A percentile compares a stretch with the other conserved stretches of the same genome.
Evolutionary conservation across 345 rosid species (phyloP).

Genomic region (Eucalyptus regnans): DNA sequence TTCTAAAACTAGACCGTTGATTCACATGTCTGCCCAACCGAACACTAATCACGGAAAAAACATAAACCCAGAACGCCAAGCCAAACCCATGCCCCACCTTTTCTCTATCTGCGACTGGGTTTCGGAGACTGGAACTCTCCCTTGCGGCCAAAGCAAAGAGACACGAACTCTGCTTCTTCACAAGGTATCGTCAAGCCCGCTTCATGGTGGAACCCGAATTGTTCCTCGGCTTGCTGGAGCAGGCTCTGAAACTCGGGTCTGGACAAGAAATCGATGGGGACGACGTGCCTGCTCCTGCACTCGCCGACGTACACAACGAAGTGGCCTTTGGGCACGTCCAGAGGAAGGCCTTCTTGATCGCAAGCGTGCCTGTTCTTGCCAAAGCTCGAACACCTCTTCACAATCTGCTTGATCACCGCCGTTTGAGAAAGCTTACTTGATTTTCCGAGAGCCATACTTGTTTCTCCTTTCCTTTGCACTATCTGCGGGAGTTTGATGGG

Average conservation of each 20-base stretch:
- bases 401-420: slow-evolving; percentile 23
- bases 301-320: slow-evolving; percentile 40
- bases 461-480: neutral
- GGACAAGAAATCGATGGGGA: slow-evolving; percentile 17
- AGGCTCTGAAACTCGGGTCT: slow-evolving; percentile 30
- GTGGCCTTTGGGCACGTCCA: slow-evolving; percentile 37
- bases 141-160: slow-evolving; percentile 10
- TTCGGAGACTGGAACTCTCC: neutral
- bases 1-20: neutral
- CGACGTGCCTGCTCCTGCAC: slow-evolving; percentile 19
- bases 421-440: slow-evolving; percentile 20
- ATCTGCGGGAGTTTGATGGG: neutral
- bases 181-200: slow-evolving; percentile 38
- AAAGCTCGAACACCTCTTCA: slow-evolving; percentile 29
- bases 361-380: slow-evolving; percentile 11
- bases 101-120: neutral
- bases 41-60: neutral
- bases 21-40: neutral
- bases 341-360: neutral
- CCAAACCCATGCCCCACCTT: neutral
- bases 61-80: neutral
- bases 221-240: slow-evolving; percentile 31
- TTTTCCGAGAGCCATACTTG: neutral
- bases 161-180: slow-evolving; percentile 27
- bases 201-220: slow-evolving; percentile 34